A percentile compares a stretch with the other conserved stretches of the same genome.
These are phyloP conservation scores for Saccharomycopsis javanensis DNA, from an alignment of 805 yeast genomes.

Conservation along the genomic window DNA sequence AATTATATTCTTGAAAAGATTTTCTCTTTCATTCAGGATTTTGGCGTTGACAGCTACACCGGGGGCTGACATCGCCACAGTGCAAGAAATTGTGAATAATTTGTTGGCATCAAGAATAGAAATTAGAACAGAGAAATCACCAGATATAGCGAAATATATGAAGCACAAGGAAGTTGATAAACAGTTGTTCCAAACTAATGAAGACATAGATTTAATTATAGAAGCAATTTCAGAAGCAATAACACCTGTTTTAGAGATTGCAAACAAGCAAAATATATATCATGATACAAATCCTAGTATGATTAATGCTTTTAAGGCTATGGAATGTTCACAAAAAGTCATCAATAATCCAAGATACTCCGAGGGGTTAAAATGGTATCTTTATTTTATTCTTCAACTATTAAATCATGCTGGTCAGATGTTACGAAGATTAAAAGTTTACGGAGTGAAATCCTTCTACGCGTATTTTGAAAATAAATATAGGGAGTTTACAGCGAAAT, in stretches of 20 bases:
- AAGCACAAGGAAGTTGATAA: constrained; percentile 55
- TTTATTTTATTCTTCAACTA: constrained; percentile 49
- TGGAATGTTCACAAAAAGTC: constrained; percentile 57
- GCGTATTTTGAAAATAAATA: constrained; percentile 52
- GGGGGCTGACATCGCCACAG: constrained; percentile 76
- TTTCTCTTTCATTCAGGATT: constrained; percentile 58
- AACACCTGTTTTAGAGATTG: constrained; percentile 53
- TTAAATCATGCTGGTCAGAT: constrained; percentile 67
- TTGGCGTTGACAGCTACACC: constrained; percentile 96
- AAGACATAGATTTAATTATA: constrained; percentile 47
- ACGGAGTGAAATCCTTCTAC: constrained; percentile 75
- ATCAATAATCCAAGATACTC: constrained; percentile 43
- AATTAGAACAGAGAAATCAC: constrained; percentile 74
- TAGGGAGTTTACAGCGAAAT: constrained; percentile 49
- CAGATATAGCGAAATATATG: constrained; percentile 73
- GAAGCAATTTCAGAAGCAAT: constrained; percentile 52
- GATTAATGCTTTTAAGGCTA: constrained; percentile 60
- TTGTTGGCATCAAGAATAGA: constrained; percentile 69
- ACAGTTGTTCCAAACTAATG: constrained; percentile 42
- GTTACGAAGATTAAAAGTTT: constrained; percentile 58
- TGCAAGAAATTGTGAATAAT: constrained; percentile 74
- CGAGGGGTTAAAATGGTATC: constrained; percentile 69
- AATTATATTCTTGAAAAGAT: constrained; percentile 53
- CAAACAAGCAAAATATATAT: constrained; percentile 54
- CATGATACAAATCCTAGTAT: constrained; percentile 55